phyloP scores from a whole-genome alignment of 2,329 filamentous ascomycete genomes.

The Aspergillus novofumigatus region DNA sequence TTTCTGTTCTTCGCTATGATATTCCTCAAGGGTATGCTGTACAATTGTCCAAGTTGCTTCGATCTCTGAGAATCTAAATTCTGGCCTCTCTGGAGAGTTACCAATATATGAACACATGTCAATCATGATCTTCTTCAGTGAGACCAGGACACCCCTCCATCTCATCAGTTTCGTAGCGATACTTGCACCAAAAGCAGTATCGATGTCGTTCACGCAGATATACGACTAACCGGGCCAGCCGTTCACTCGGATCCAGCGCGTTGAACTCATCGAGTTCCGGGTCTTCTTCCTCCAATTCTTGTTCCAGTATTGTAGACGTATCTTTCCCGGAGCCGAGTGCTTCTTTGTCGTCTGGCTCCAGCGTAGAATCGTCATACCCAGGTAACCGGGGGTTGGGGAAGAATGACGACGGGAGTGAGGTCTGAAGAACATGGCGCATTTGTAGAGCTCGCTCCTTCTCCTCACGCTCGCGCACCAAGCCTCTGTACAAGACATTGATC shows the following conservation, averaged over 20 bases:
- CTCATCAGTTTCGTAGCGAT: conserved; percentile 62
- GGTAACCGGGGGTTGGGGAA: conserved; percentile 48
- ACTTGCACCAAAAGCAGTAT: conserved; percentile 98
- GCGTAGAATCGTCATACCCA: conserved; percentile 63
- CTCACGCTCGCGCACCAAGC: conserved; percentile 65
- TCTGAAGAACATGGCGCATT: conserved; percentile 30
- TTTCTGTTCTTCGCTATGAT: conserved; percentile 1
- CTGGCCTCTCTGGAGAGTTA: neutral
- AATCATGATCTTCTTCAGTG: conserved; percentile 77
- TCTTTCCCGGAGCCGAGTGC: conserved; percentile 60
- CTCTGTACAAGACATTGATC: conserved; percentile 76
- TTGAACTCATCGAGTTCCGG: conserved; percentile 76
- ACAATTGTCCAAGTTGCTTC: conserved; percentile 1
- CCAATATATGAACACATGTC: conserved; percentile 20
- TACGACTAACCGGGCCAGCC: conserved; percentile 61
- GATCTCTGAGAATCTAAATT: conserved; percentile 1
- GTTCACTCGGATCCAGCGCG: conserved; percentile 61
- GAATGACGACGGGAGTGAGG: conserved; percentile 31
- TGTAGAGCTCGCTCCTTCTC: conserved; percentile 48
- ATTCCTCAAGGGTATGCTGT: neutral
- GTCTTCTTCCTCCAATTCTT: conserved; percentile 68
- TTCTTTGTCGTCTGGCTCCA: conserved; percentile 67
- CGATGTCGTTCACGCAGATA: conserved; percentile 66
- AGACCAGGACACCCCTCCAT: conserved; percentile 88
- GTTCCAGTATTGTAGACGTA: conserved; percentile 37